Conservation (phyloP, 176 grass and related monocot species). For the Oryza australiensis region DNA sequence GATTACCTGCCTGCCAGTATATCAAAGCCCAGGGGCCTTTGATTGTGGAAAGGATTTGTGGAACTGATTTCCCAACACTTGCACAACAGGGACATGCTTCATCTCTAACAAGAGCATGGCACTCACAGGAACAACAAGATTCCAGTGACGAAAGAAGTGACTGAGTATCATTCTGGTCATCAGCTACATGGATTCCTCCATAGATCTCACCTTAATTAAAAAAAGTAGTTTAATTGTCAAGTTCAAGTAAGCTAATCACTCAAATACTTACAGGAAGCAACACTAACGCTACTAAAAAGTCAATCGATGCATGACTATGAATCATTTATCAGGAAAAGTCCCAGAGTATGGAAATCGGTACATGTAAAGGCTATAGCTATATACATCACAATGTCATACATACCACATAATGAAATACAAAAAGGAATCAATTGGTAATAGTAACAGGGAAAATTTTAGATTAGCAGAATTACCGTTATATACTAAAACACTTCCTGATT, state of each 20-base stretch:
- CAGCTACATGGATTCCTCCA: conserved; percentile 62
- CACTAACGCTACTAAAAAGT: neutral
- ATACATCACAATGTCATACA: neutral
- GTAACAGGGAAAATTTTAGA: neutral
- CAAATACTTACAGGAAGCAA: neutral
- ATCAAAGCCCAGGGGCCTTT: conserved; percentile 90
- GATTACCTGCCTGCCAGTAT: conserved; percentile 89
- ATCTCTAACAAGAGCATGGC: conserved; percentile 30
- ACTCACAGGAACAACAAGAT: conserved; percentile 52
- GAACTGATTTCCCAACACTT: conserved; percentile 42
- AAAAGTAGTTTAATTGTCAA: neutral
- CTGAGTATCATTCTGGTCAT: conserved; percentile 66
- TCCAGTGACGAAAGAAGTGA: conserved; percentile 70
- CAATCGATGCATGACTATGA: neutral
- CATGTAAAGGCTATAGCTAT: neutral
- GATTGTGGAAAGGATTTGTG: conserved; percentile 69
- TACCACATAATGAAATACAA: neutral
- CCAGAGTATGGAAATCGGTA: neutral
- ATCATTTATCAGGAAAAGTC: neutral
- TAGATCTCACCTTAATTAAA: conserved; percentile 75
- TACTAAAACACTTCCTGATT: conserved; percentile 70
- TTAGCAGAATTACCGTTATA: conserved; percentile 71
- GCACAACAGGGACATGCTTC: conserved; percentile 38
- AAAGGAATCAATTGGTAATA: neutral
- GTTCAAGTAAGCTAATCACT: neutral